Conservation (phyloP, 495 filamentous ascomycete genomes). For the Clavariopsis aquatica region DNA sequence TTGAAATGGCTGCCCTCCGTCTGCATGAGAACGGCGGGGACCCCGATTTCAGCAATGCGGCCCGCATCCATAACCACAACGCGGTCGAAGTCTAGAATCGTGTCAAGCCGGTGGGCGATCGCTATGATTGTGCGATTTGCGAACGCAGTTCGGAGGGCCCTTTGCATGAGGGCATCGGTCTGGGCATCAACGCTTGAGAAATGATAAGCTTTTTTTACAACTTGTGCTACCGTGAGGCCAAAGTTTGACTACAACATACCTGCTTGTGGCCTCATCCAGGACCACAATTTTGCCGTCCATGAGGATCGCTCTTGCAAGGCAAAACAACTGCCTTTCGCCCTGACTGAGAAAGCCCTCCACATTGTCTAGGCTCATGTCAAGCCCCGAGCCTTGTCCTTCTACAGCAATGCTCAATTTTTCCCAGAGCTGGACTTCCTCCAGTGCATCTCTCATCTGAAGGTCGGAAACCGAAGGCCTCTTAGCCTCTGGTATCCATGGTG, state of each 20-base stretch:
- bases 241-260: no score
- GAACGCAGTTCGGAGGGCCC: constrained; percentile 25
- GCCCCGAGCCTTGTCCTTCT: neutral
- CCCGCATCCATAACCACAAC: constrained; percentile 31
- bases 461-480: constrained; percentile 14
- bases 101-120: constrained; percentile 28
- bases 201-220: no score
- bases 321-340: constrained; percentile 62
- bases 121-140: constrained; percentile 16
- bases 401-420: constrained; percentile 9
- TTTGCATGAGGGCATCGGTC: constrained; percentile 29
- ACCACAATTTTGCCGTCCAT: constrained; percentile 60
- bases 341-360: constrained; percentile 55
- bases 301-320: constrained; percentile 61
- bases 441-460: constrained; percentile 16
- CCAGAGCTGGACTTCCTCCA: constrained; percentile 34
- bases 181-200: constrained; percentile 28
- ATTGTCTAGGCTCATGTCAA: constrained; percentile 22
- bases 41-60: constrained; percentile 12
- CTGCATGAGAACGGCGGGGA: constrained; percentile 13
- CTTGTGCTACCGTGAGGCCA: no score
- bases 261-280: constrained; percentile 61
- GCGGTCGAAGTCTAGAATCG: constrained; percentile 24
- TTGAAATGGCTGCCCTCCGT: constrained; percentile 24
- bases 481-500: constrained; percentile 11